Evolutionary conservation across 2,329 filamentous ascomycete genomes (phyloP).

Genomic region (Fonsecaea erecta): DNA sequence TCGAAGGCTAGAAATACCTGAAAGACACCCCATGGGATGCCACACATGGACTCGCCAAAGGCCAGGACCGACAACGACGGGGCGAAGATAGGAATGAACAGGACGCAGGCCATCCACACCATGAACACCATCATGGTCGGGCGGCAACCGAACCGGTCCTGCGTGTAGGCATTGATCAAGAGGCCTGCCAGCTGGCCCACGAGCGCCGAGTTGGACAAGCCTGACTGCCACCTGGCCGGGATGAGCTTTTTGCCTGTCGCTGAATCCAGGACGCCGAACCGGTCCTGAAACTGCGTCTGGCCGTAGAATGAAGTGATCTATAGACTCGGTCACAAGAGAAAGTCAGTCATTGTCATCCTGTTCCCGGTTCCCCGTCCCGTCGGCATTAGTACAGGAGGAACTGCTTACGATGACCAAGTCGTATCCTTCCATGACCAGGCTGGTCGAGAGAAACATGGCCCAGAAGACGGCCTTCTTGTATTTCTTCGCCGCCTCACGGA

Average conservation of each 20-base stretch:
- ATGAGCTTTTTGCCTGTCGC: slow-evolving; percentile 37
- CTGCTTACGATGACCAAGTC: slow-evolving; percentile 36
- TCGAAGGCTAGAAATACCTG: slow-evolving; percentile 18
- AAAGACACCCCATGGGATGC: slow-evolving; percentile 47
- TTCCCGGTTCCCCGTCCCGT: too few relatives aligned
- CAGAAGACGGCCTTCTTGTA: slow-evolving; percentile 40
- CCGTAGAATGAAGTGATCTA: slow-evolving; percentile 33
- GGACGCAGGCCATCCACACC: slow-evolving; percentile 49
- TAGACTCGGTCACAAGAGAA: neutral
- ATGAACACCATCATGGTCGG: slow-evolving; percentile 52
- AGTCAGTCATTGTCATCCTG: neutral
- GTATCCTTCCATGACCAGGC: slow-evolving; percentile 39
- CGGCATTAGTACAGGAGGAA: neutral
- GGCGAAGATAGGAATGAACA: slow-evolving; percentile 58
- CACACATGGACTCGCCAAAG: slow-evolving; percentile 55
- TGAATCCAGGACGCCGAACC: slow-evolving; percentile 36
- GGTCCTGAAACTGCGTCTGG: slow-evolving; percentile 39
- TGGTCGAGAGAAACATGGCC: slow-evolving; percentile 37
- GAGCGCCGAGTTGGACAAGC: slow-evolving; percentile 39
- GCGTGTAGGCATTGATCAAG: slow-evolving; percentile 41
- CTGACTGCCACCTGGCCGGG: slow-evolving; percentile 41
- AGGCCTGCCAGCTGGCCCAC: slow-evolving; percentile 41
- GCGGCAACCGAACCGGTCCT: slow-evolving; percentile 48
- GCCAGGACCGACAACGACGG: slow-evolving; percentile 51
- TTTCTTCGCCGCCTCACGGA: slow-evolving; percentile 33